These are phyloP conservation scores for Tetrahymena malaccensis DNA, from an alignment of 73 alveolate species.

Conservation along the genomic window DNA sequence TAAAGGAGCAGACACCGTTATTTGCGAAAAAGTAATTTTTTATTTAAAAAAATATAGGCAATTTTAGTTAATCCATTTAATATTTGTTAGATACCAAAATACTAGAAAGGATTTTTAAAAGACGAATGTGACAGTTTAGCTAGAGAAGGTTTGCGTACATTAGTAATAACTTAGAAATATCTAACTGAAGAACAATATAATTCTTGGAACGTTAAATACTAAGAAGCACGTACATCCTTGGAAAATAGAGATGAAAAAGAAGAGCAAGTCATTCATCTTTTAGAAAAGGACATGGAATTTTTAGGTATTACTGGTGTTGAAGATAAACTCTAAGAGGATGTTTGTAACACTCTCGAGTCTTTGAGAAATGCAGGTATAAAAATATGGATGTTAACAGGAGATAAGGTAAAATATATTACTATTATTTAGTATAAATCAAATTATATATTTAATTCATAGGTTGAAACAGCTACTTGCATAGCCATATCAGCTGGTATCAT, in stretches of 20 bases:
- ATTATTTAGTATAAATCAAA: background rate
- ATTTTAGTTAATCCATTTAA: background rate
- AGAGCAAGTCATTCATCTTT: constrained; percentile 51
- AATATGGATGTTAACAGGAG: constrained; percentile 94
- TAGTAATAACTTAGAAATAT: constrained; percentile 76
- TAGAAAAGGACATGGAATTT: constrained; percentile 82
- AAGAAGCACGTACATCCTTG: constrained; percentile 63
- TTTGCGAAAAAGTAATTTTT: constrained; percentile 61
- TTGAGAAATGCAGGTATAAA: constrained; percentile 84
- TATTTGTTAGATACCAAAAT: constrained; percentile 29
- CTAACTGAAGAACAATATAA: constrained; percentile 55
- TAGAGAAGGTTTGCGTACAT: constrained; percentile 87
- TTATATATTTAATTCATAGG: background rate
- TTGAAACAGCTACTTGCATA: constrained; percentile 65
- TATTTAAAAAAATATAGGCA: background rate
- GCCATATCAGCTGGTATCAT: constrained; percentile 48
- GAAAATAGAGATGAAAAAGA: constrained; percentile 64
- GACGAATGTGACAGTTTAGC: constrained; percentile 86
- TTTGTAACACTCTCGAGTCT: constrained; percentile 65
- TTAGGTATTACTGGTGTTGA: constrained; percentile 92
- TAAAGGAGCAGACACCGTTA: constrained; percentile 95
- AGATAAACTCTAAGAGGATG: constrained; percentile 86
- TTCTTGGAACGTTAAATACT: constrained; percentile 56
- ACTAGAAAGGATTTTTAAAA: constrained; percentile 51
- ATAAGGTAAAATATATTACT: constrained; percentile 65